Evolutionary conservation across 1,284 basidiomycete species (phyloP).

Genomic region (Trichosporon inkin): DNA sequence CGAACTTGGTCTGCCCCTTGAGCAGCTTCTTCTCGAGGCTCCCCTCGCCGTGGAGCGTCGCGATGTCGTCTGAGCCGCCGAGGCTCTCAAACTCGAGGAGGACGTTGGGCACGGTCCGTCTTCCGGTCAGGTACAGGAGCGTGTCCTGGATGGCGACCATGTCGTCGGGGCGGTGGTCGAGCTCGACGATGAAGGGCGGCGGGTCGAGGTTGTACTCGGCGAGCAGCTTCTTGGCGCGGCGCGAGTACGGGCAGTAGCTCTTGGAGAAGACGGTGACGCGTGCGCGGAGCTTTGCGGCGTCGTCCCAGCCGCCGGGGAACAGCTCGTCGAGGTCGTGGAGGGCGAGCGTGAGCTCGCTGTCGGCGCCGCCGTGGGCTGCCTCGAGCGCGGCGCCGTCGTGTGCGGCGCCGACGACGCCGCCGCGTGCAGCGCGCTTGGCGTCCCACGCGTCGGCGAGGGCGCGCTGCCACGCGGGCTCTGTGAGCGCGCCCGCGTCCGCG

Average conservation of each 20-base stretch:
- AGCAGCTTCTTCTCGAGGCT: slow-evolving; percentile 23
- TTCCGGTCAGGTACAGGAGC: slow-evolving; percentile 42
- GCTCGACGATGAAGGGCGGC: slow-evolving; percentile 46
- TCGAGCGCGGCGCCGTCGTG: too few species aligned
- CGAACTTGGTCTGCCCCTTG: neutral
- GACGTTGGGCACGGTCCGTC: slow-evolving; percentile 51
- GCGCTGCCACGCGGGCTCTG: slow-evolving; percentile 26
- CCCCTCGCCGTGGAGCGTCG: slow-evolving; percentile 46
- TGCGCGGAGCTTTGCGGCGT: slow-evolving; percentile 34
- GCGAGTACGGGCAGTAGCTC: slow-evolving; percentile 50
- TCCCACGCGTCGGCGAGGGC: slow-evolving; percentile 19
- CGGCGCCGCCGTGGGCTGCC: slow-evolving; percentile 22
- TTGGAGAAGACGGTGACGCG: slow-evolving; percentile 42
- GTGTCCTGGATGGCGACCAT: slow-evolving; percentile 39
- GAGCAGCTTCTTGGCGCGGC: slow-evolving; percentile 45
- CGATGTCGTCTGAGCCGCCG: slow-evolving; percentile 49
- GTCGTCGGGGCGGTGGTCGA: slow-evolving; percentile 47
- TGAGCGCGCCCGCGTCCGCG: slow-evolving; percentile 29
- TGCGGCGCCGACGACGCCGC: too few species aligned
- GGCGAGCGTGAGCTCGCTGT: slow-evolving; percentile 24
- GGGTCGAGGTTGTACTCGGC: slow-evolving; percentile 37
- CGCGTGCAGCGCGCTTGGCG: neutral
- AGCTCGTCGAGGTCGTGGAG: slow-evolving; percentile 18
- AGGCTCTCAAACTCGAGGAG: slow-evolving; percentile 44
- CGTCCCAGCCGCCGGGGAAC: slow-evolving; percentile 39